A percentile compares a stretch with the other conserved stretches of the same genome.
Evolutionary conservation across 2,329 filamentous ascomycete species (phyloP).

Genomic region (Mariannaea elegans): DNA sequence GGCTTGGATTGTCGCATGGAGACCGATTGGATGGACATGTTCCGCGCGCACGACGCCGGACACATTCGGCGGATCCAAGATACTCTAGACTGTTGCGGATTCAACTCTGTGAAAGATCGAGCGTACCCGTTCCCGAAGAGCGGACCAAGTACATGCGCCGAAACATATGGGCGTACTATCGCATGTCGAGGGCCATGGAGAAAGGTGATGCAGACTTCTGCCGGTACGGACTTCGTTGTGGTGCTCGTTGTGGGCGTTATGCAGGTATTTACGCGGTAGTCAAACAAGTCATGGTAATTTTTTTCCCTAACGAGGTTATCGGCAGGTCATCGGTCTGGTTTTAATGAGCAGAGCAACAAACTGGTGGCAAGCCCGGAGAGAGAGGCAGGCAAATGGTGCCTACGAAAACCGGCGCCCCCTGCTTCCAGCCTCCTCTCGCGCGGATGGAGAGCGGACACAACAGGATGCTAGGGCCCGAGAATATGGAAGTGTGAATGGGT

Average conservation of each 20-base stretch:
- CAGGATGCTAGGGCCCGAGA: constrained; percentile 17
- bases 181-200: constrained; percentile 66
- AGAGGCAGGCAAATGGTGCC: constrained; percentile 8
- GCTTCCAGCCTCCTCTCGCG: constrained; percentile 42
- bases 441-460: constrained; percentile 34
- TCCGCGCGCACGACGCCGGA: constrained; percentile 55
- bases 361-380: constrained; percentile 39
- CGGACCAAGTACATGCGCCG: constrained; percentile 51
- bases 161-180: constrained; percentile 54
- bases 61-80: constrained; percentile 71
- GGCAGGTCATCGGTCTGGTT: constrained; percentile 44
- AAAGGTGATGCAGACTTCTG: constrained; percentile 60
- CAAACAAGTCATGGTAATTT: background rate
- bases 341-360: constrained; percentile 40
- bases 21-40: constrained; percentile 65
- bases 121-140: constrained; percentile 66
- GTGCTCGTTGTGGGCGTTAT: constrained; percentile 62
- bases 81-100: constrained; percentile 71
- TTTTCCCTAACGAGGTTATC: background rate
- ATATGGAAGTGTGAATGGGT: constrained; percentile 30
- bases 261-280: constrained; percentile 55
- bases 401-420: constrained; percentile 37
- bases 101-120: constrained; percentile 65
- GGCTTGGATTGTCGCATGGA: constrained; percentile 62
- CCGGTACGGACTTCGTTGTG: constrained; percentile 64